Base-by-base conservation (phyloP, 2,329 filamentous ascomycete genomes). In the Zymoseptoria pseudotritici region DNA sequence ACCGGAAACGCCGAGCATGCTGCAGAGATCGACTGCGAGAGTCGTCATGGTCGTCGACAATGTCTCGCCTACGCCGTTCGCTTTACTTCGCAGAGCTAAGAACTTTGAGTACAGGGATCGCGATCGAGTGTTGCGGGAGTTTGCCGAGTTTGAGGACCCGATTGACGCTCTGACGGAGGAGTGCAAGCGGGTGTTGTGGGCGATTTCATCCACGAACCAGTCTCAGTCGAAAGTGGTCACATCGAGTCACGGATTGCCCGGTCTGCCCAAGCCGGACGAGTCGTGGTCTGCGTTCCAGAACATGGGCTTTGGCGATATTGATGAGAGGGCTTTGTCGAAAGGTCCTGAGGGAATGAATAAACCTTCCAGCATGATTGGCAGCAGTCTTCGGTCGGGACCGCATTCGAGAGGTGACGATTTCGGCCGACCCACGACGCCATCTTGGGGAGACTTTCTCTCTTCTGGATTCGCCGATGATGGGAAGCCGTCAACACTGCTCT, bases 271-370 rank as follows among this genome's bases (percentile, higher is more conserved):
- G 61, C 61, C 68, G 29, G 92, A 97, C 73, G 90, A 92, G 20
- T 95, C 92, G 0, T 99, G 94, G 94, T 97, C 94, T 17, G 85
- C 91, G 55, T 99, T 99, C 65, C 91, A 97, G 73, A 94, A 97
- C 70, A 86, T 97, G 67, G 94, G 94, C 0, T 99, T 97, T 71
- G 85, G 88, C 3, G 90, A 89, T 1, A 80, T 86, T 1, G 86
- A 88, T 1, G 66, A 70, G 57, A 60, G 60, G 22, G 62, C 65
- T 9, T 56, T 65, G 29, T 57, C 60, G 17, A 63, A 64, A 58
- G 54, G 62, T 17, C 59, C 66, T 9, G 63, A 59, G 46, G 61
- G 61, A 17, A 54, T 62, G 24, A 67, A 65, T 22, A 69, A 67
- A 7, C 61, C 63, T 3, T 58, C 63, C 19, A 67, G 63, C 6